Evolutionary conservation across 2,329 filamentous ascomycete species (phyloP), one percentile per base, ranked within the genome.

Genomic region (Sclerotinia borealis): DNA sequence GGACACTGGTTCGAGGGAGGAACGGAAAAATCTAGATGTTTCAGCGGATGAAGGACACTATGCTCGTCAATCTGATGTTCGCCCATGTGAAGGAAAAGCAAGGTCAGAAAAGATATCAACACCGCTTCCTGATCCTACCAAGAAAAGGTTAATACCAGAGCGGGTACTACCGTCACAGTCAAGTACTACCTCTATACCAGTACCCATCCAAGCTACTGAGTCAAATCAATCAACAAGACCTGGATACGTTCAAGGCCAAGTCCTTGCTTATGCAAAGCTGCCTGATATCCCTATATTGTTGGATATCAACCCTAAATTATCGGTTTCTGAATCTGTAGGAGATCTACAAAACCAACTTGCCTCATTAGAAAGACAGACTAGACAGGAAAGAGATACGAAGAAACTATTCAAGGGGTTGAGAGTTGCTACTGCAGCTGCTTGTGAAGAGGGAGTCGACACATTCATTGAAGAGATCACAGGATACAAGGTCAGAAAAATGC

Each of bases 381-480:
- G 31, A 29, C 51, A 41, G 9, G 49, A 61, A 37, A 49, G 19
- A 29, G 36, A 56, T 34, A 62, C 36, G 68, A 76, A 77, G 51
- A 81, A 84, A 68, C 79, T 86, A 3, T 77, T 85, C 55, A 77
- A 79, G 58, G 84, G 83, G 0, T 73, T 86, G 13, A 80, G 82
- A 64, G 78, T 85, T 45, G 83, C 82, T 6, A 79, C 81, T 36
- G 80, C 80, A 6, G 84, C 83, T 13, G 83, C 83, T 5, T 84
- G 82, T 56, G 80, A 85, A 62, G 79, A 82, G 62, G 74, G 79
- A 41, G 77, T 85, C 2, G 82, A 86, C 69, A 77, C 77, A 0
- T 80, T 80, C 71, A 80, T 86, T 61, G 75, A 78, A 34, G 74
- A 79, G 27, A 78, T 79, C 65, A 85, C 82, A 0, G 84, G 84